phyloP scores from a whole-genome alignment of 1,139 yeast species.

The Zygosaccharomyces sapae region DNA sequence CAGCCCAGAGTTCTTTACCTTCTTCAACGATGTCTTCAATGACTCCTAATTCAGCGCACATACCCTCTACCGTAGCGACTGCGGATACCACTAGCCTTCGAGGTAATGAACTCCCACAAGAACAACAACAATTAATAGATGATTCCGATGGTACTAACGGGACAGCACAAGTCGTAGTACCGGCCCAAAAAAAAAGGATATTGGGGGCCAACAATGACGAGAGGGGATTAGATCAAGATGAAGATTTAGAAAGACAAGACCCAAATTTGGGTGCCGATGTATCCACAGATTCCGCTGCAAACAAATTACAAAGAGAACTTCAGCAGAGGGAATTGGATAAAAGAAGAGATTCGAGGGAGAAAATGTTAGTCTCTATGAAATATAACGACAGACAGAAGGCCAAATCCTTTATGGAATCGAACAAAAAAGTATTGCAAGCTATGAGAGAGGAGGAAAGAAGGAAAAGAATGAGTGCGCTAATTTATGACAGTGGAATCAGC shows the following conservation, averaged over 20 bases:
- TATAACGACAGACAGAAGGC: slow-evolving; percentile 35
- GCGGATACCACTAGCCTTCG: slow-evolving; percentile 11
- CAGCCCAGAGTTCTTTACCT: slow-evolving; percentile 7
- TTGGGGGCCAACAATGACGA: slow-evolving; percentile 12
- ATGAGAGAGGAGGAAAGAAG: slow-evolving; percentile 35
- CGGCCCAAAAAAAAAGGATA: slow-evolving; percentile 12
- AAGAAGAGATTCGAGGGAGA: slow-evolving; percentile 33
- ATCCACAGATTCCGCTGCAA: slow-evolving; percentile 10
- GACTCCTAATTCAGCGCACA: slow-evolving; percentile 7
- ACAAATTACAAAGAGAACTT: slow-evolving; percentile 7
- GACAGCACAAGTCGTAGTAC: slow-evolving; percentile 14
- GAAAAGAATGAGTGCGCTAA: slow-evolving; percentile 29
- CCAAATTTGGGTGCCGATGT: slow-evolving; percentile 2
- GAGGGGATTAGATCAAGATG: slow-evolving; percentile 3
- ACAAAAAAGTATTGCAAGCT: slow-evolving; percentile 31
- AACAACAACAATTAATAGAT: not conserved
- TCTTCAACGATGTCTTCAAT: slow-evolving; percentile 12
- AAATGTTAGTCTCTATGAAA: slow-evolving; percentile 34
- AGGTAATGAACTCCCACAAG: slow-evolving; percentile 6
- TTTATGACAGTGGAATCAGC: slow-evolving; percentile 14
- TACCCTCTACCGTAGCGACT: slow-evolving; percentile 13
- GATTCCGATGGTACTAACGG: slow-evolving; percentile 7
- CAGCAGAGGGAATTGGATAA: slow-evolving; percentile 32
- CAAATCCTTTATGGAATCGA: slow-evolving; percentile 34
- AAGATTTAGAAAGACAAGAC: not conserved